Percentiles rank a stretch among this genome's conserved stretches.
phyloP scores from a whole-genome alignment of 352 stramenopile genomes.

The Globisporangium camurandrum region DNA sequence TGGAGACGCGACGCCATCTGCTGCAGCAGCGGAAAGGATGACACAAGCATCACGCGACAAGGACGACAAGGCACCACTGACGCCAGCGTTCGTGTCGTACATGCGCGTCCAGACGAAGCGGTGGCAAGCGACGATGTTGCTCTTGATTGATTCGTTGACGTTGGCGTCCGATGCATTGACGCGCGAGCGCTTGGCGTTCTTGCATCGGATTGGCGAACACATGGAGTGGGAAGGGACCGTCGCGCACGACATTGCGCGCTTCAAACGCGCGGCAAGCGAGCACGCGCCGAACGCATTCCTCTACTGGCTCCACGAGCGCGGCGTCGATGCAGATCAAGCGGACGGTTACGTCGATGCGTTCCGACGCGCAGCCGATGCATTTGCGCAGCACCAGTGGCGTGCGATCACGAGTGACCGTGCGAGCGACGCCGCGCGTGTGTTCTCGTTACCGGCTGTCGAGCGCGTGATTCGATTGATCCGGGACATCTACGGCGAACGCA shows the following conservation, averaged over 20 bases:
- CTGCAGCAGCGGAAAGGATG: neutral
- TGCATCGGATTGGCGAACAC: constrained; percentile 66
- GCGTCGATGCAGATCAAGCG: constrained; percentile 19
- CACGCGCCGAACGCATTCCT: constrained; percentile 69
- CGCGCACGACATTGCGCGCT: constrained; percentile 71
- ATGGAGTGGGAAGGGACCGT: constrained; percentile 84
- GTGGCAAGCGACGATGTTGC: constrained; percentile 74
- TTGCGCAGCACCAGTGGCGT: constrained; percentile 36
- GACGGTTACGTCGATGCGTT: constrained; percentile 44
- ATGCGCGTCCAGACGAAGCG: constrained; percentile 68
- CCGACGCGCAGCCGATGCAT: constrained; percentile 24
- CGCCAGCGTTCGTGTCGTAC: constrained; percentile 39
- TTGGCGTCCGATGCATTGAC: constrained; percentile 54
- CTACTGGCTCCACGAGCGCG: constrained; percentile 52
- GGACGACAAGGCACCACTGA: constrained; percentile 10
- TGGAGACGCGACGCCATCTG: constrained; percentile 7
- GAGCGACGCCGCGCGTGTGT: constrained; percentile 23
- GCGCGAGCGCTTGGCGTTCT: constrained; percentile 44
- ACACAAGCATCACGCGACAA: too few species aligned
- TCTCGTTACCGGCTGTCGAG: constrained; percentile 54
- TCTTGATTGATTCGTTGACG: constrained; percentile 69
- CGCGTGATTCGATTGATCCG: constrained; percentile 50
- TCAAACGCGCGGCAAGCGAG: constrained; percentile 50
- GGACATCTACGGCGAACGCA: constrained; percentile 52
- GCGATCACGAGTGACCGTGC: constrained; percentile 29